Evolutionary conservation across 2,329 filamentous ascomycete species (phyloP), one percentile per base, ranked within the genome.

Genomic region (Cryphonectria japonica): DNA sequence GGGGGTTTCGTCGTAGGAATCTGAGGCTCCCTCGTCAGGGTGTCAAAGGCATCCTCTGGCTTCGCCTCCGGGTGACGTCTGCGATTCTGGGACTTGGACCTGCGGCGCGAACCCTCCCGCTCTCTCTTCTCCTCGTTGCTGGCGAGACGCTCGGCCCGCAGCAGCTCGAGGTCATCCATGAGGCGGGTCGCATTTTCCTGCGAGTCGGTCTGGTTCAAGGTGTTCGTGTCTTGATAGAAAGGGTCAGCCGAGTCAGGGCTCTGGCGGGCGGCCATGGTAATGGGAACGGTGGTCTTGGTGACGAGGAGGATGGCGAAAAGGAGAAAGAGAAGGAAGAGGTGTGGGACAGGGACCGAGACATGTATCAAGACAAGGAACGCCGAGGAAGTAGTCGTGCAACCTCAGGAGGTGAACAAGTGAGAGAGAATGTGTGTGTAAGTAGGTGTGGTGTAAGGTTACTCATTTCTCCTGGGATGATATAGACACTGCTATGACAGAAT

Each of bases 151-250:
- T 86, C 85, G 62, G 83, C 80, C 3, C 85, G 83, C 32, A 86
- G 78, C 6, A 87, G 78, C 70, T 86, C 85, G 22, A 87, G 80
- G 66, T 86, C 84, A 68, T 87, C 85, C 64, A 83, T 81, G 22
- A 86, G 76, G 3, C 85, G 81, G 70, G 75, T 79, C 11, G 78
- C 78, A 29, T 74, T 74, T 59, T 80, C 79, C n/a, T 79, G 75
- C 2, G 75, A 74, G 16, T 77, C 78, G 32, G 69, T 61, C 19
- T 73, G 74, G 64, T 73, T 74, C n/a, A 76, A 64, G 32, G 71
- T 72, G 29, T 69, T 46, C 26, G 70, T 67, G 59, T 71, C 71
- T 72, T 69, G 54, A 14, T 67, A 60, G 65, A 70, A 70, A 32
- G 65, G 60, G 63, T 67, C 65, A 70, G 68, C 59, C 26, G 64